phyloP scores from a whole-genome alignment of 345 rosid genomes.

The Sonneratia alba region DNA sequence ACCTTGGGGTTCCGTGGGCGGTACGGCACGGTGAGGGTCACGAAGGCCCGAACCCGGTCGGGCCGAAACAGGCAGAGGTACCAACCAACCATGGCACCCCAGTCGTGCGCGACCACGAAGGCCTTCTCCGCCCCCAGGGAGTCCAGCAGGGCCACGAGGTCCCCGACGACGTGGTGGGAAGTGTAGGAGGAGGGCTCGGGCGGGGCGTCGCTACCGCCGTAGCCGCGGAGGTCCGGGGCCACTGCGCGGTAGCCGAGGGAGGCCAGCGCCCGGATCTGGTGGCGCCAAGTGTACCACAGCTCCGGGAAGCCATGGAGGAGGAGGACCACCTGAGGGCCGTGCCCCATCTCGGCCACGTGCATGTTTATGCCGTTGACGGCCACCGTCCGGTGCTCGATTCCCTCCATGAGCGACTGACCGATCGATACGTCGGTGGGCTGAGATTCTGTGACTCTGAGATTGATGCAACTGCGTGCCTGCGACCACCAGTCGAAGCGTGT shows the following conservation, averaged over 20 bases:
- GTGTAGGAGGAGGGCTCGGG: slow-evolving; percentile 37
- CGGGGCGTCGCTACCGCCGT: slow-evolving; percentile 58
- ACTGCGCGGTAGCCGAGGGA: slow-evolving; percentile 51
- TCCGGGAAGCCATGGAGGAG: slow-evolving; percentile 86
- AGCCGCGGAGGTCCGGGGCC: slow-evolving; percentile 83
- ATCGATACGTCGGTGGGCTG: too few species aligned
- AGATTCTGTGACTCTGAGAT: too few species aligned
- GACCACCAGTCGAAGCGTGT: too few species aligned
- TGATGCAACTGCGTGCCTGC: too few species aligned
- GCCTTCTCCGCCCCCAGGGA: slow-evolving; percentile 44
- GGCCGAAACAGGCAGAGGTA: slow-evolving; percentile 61
- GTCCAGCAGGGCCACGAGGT: slow-evolving; percentile 49
- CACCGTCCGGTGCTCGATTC: slow-evolving; percentile 40
- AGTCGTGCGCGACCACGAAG: slow-evolving; percentile 65
- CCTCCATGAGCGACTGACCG: slow-evolving; percentile 26
- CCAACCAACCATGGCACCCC: slow-evolving; percentile 79
- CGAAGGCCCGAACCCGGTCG: slow-evolving; percentile 52
- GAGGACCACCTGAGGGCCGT: slow-evolving; percentile 37
- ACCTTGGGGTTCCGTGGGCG: slow-evolving; percentile 49
- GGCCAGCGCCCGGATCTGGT: slow-evolving; percentile 52
- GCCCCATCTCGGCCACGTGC: slow-evolving; percentile 70
- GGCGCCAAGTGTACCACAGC: slow-evolving; percentile 85
- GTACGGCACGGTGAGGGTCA: slow-evolving; percentile 57
- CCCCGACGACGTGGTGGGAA: slow-evolving; percentile 49
- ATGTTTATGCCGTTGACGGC: slow-evolving; percentile 56